Conservation (phyloP, 2,329 filamentous ascomycete species). For the Grosmannia serpens region DNA sequence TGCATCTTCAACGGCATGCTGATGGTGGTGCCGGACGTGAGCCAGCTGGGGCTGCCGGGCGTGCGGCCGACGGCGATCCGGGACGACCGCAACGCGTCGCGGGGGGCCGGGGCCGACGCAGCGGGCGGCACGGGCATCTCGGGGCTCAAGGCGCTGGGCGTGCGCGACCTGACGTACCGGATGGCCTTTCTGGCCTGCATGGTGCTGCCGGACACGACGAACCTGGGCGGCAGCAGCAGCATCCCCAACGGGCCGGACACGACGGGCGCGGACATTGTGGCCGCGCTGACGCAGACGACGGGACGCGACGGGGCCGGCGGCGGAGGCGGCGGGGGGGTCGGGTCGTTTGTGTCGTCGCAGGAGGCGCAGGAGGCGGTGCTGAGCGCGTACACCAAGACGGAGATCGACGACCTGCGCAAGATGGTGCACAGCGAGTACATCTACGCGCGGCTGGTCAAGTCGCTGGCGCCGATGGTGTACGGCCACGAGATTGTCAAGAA, state of each 20-base stretch:
- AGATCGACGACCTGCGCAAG: constrained; percentile 81
- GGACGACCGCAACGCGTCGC: constrained; percentile 62
- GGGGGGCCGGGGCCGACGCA: constrained; percentile 69
- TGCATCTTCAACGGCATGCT: constrained; percentile 95
- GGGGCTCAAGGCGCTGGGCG: constrained; percentile 84
- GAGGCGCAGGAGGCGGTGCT: constrained; percentile 73
- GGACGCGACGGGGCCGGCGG: constrained; percentile 38
- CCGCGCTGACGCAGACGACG: constrained; percentile 64
- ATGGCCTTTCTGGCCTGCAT: constrained; percentile 96
- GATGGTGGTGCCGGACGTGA: constrained; percentile 95
- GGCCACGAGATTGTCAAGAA: constrained; percentile 98
- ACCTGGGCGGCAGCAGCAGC: constrained; percentile 61
- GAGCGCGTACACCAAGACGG: constrained; percentile 69
- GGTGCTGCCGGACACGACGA: constrained; percentile 80
- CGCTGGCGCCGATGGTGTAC: constrained; percentile 92
- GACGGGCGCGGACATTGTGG: constrained; percentile 74
- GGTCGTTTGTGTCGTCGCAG: constrained; percentile 29
- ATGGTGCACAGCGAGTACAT: constrained; percentile 97
- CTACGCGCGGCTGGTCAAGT: constrained; percentile 84
- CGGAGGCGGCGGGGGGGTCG: constrained; percentile 1
- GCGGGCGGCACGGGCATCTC: constrained; percentile 75
- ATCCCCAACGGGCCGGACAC: constrained; percentile 27
- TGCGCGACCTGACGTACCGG: constrained; percentile 87
- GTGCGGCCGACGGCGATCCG: constrained; percentile 71
- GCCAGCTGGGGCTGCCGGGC: constrained; percentile 83